phyloP scores from a whole-genome alignment of 129 eudicot species.

The Ambrosia artemisiifolia region DNA sequence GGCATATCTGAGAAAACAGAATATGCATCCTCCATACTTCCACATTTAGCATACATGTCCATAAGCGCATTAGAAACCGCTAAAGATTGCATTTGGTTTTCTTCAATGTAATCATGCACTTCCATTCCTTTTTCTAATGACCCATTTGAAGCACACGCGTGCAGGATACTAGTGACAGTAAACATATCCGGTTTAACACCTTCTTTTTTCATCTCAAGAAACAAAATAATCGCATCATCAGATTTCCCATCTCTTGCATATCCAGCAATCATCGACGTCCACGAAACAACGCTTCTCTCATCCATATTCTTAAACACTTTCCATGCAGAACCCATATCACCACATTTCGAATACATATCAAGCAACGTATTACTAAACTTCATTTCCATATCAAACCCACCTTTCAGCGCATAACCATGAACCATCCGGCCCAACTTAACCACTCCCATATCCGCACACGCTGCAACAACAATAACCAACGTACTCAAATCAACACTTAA shows the following conservation, averaged over 20 bases:
- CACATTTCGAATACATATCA: slow-evolving; percentile 67
- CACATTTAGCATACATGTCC: slow-evolving; percentile 80
- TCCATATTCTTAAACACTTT: slow-evolving; percentile 45
- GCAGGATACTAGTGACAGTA: slow-evolving; percentile 50
- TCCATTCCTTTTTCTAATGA: slow-evolving; percentile 53
- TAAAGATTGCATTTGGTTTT: slow-evolving; percentile 42
- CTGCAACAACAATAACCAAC: slow-evolving; percentile 46
- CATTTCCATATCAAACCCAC: slow-evolving; percentile 21
- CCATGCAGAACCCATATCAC: slow-evolving; percentile 49
- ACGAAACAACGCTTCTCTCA: slow-evolving; percentile 55
- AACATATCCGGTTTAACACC: slow-evolving; percentile 49
- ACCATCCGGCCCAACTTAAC: slow-evolving; percentile 24
- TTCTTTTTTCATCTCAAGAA: slow-evolving; percentile 47
- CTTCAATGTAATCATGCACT: slow-evolving; percentile 40
- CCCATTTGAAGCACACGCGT: slow-evolving; percentile 55
- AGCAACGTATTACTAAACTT: slow-evolving; percentile 49
- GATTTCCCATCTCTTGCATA: slow-evolving; percentile 44
- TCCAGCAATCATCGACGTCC: slow-evolving; percentile 64
- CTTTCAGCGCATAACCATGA: slow-evolving; percentile 51
- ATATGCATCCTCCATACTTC: slow-evolving; percentile 56
- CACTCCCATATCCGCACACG: slow-evolving; percentile 34
- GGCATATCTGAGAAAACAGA: slow-evolving; percentile 37
- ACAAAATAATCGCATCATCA: slow-evolving; percentile 41
- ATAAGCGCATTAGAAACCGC: slow-evolving; percentile 61
- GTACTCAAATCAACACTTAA: slow-evolving; percentile 47